Evolutionary conservation across 75 land plant species (phyloP).

Genomic region (Pinus tabuliformis): DNA sequence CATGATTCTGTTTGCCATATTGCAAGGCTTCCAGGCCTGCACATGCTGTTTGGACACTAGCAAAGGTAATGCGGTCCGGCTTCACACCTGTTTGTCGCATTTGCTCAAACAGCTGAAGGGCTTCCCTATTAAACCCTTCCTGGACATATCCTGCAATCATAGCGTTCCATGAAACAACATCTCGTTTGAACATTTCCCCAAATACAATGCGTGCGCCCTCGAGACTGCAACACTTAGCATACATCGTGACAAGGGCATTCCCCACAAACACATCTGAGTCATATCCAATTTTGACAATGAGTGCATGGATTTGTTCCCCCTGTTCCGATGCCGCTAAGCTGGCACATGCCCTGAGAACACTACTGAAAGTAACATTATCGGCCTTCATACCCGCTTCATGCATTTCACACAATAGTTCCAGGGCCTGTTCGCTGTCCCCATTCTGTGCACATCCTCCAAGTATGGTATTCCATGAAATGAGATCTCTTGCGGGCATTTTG

Average conservation of each 20-base stretch:
- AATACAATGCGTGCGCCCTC: constrained; percentile 23
- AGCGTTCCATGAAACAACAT: constrained; percentile 44
- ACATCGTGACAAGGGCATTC: constrained; percentile 34
- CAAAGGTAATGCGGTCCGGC: constrained; percentile 13
- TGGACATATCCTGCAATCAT: constrained; percentile 43
- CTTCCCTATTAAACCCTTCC: constrained; percentile 9
- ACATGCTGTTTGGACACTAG: constrained; percentile 20
- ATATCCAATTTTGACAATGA: constrained; percentile 46
- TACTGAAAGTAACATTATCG: constrained; percentile 62
- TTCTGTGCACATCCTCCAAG: constrained; percentile 12
- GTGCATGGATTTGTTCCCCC: constrained; percentile 54
- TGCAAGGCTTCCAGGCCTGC: constrained; percentile 4
- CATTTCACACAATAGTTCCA: constrained; percentile 10
- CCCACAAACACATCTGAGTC: constrained; percentile 48
- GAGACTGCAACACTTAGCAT: constrained; percentile 16
- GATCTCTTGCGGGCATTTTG: constrained; percentile 10
- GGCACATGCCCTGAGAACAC: constrained; percentile 61
- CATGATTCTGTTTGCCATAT: constrained; percentile 16
- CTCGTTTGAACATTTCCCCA: constrained; percentile 24
- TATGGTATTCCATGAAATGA: constrained; percentile 20
- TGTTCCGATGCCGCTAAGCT: constrained; percentile 22
- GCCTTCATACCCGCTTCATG: constrained; percentile 24
- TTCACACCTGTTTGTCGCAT: constrained; percentile 9
- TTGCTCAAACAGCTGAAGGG: constrained; percentile 13
- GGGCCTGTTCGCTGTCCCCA: constrained; percentile 11